Conservation (phyloP, 768 basidiomycete species). For the Mycena epipterygia region DNA sequence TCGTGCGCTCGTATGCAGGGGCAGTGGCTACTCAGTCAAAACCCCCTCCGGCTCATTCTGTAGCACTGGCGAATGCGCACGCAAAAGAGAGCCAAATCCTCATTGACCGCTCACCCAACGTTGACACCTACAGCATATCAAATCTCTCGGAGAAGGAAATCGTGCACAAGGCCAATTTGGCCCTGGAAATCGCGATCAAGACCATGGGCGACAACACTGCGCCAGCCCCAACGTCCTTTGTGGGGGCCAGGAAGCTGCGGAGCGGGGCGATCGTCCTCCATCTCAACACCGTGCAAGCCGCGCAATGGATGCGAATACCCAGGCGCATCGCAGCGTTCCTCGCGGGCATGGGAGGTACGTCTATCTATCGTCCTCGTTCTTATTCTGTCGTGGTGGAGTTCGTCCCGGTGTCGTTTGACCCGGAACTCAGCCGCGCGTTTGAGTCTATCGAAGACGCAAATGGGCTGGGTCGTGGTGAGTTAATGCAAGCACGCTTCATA, state of each 20-base stretch:
- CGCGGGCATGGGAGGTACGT: conserved; percentile 22
- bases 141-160: neutral
- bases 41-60: neutral
- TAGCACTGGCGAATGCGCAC: neutral
- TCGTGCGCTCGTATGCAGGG: neutral
- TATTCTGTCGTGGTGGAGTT: conserved; percentile 35
- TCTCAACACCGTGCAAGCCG: neutral
- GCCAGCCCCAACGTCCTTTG: neutral
- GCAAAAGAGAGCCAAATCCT: neutral
- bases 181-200: neutral
- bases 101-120: neutral
- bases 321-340: conserved; percentile 14
- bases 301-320: neutral
- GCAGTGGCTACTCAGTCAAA: neutral
- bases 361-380: neutral
- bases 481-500: conserved; percentile 41
- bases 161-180: neutral
- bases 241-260: conserved; percentile 25
- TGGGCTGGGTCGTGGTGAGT: neutral
- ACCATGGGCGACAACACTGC: neutral
- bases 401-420: conserved; percentile 39
- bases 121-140: neutral
- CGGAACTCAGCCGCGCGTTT: neutral
- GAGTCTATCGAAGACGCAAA: conserved; percentile 32
- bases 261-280: conserved; percentile 26